phyloP scores from a whole-genome alignment of 2,329 filamentous ascomycete species.

The Pyrenochaeta sp. region DNA sequence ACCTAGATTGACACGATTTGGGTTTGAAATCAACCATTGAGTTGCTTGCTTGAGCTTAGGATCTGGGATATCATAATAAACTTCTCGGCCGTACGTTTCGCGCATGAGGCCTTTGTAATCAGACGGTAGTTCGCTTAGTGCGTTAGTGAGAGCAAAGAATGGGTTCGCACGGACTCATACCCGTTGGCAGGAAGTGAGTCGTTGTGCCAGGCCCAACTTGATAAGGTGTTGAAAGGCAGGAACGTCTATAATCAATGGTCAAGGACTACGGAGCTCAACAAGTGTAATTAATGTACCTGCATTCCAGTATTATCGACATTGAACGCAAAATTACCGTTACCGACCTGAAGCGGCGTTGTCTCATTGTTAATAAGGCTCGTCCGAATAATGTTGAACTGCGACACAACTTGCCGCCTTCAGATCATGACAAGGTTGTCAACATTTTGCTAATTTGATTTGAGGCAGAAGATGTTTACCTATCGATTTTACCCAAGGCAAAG shows the following conservation, averaged over 20 bases:
- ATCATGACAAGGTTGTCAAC: background rate
- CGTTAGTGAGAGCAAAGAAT: conserved; percentile 14
- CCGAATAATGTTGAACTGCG: conserved; percentile 30
- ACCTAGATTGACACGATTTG: conserved; percentile 60
- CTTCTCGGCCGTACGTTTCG: conserved; percentile 52
- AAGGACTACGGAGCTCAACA: background rate
- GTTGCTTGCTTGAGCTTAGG: conserved; percentile 51
- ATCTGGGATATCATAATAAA: conserved; percentile 54
- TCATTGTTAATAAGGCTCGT: conserved; percentile 43
- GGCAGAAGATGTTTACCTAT: conserved; percentile 12
- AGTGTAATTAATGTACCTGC: conserved; percentile 31
- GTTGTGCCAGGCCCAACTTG: conserved; percentile 57
- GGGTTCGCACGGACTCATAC: conserved; percentile 24
- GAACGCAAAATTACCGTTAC: conserved; percentile 58
- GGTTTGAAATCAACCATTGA: conserved; percentile 63
- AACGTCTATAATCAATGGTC: conserved; percentile 39
- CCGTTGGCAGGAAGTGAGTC: conserved; percentile 51
- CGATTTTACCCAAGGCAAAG: conserved; percentile 15
- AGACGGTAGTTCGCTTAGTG: conserved; percentile 25
- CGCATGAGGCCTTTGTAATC: conserved; percentile 47
- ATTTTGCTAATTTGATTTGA: background rate
- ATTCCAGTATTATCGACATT: conserved; percentile 57
- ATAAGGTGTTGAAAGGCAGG: conserved; percentile 50
- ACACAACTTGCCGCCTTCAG: conserved; percentile 23
- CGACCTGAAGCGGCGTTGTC: conserved; percentile 60